Conservation (phyloP, 1,284 basidiomycete species). For the Cronartium quercuum region DNA sequence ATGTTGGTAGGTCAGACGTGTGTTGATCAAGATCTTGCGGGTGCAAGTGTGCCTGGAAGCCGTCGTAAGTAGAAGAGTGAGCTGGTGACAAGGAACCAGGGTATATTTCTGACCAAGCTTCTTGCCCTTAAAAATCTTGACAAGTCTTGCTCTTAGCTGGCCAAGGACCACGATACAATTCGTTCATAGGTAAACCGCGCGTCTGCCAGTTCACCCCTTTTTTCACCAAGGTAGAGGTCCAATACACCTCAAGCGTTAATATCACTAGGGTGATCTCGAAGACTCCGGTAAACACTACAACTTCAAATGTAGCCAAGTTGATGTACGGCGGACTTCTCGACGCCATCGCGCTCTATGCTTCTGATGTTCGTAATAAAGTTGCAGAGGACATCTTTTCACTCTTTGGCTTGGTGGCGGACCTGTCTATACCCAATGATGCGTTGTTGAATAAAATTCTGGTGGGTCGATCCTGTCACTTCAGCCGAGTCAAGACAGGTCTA, state of each 20-base stretch:
- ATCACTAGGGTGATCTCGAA: conserved; percentile 2
- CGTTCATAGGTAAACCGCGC: not conserved
- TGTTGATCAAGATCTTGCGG: not conserved
- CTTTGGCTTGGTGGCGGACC: not conserved
- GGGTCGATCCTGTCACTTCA: not conserved
- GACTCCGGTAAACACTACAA: not conserved
- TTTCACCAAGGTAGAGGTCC: conserved; percentile 4
- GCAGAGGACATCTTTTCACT: conserved; percentile 9
- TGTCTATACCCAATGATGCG: not conserved
- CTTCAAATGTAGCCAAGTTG: not conserved
- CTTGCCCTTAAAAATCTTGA: not conserved
- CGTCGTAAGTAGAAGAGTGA: conserved; percentile 5
- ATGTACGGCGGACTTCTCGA: not conserved
- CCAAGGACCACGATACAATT: conserved; percentile 4
- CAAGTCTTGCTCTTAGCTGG: conserved; percentile 15
- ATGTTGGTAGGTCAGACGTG: conserved; percentile 8
- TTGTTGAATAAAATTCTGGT: conserved; percentile 12
- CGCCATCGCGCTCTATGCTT: not conserved
- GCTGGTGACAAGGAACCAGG: not conserved
- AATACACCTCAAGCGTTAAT: conserved; percentile 6
- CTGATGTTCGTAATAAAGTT: conserved; percentile 3
- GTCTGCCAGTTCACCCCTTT: conserved; percentile 13
- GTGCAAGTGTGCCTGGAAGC: not conserved
- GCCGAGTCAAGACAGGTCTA: not conserved
- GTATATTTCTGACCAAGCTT: not conserved